A percentile compares a stretch with the other conserved stretches of the same genome.
Conservation (phyloP, 2,329 filamentous ascomycete species). For the Meredithiella fracta region DNA sequence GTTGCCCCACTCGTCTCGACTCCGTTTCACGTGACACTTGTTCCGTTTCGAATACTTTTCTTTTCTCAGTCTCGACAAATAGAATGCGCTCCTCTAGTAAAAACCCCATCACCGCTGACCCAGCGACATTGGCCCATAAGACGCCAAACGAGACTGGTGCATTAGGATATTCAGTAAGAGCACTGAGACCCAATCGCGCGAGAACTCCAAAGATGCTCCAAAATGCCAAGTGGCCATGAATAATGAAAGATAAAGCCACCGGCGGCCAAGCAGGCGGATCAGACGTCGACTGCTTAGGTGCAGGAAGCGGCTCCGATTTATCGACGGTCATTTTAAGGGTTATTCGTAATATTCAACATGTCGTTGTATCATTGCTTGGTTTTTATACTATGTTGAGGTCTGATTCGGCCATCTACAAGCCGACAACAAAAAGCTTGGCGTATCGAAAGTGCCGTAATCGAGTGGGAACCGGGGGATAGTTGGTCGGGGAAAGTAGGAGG, state of each 20-base stretch:
- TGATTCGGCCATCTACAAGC: neutral
- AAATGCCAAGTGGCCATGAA: constrained; percentile 64
- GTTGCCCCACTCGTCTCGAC: neutral
- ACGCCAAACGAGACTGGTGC: constrained; percentile 58
- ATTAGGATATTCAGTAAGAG: constrained; percentile 62
- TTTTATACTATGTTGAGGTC: neutral
- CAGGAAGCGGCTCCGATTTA: neutral
- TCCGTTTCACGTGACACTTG: neutral
- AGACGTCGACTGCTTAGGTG: neutral
- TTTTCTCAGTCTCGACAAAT: constrained; percentile 32
- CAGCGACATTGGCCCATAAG: constrained; percentile 77
- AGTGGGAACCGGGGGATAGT: neutral
- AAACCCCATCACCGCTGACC: constrained; percentile 73
- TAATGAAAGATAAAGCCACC: constrained; percentile 30
- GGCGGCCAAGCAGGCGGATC: neutral
- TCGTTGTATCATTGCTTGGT: neutral
- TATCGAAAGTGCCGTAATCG: neutral
- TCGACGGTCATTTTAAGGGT: neutral
- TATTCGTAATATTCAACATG: too few relatives aligned
- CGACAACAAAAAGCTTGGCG: neutral
- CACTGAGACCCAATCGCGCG: constrained; percentile 63
- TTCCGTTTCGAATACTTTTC: neutral
- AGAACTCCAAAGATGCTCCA: constrained; percentile 77
- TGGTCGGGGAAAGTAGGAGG: too few relatives aligned
- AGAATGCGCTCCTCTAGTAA: constrained; percentile 61